A percentile compares a stretch with the other conserved stretches of the same genome.
phyloP scores from a whole-genome alignment of 768 basidiomycete species.

The Leccinum variicolor region DNA sequence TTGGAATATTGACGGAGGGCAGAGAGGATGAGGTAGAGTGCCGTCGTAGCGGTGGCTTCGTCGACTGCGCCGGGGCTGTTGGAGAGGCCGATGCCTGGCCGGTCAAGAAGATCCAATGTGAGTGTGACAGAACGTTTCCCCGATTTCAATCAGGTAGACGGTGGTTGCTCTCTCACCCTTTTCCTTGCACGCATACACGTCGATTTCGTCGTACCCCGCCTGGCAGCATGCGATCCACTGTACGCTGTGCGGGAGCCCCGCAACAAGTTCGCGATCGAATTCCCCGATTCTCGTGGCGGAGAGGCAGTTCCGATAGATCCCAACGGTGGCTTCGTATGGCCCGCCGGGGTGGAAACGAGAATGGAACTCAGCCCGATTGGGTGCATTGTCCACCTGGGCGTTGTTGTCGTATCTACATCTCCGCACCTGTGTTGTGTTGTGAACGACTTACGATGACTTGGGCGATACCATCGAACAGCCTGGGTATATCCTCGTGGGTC shows the following conservation, averaged over 20 bases:
- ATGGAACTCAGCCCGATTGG: constrained; percentile 44
- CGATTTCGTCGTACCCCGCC: constrained; percentile 84
- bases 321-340: constrained; percentile 47
- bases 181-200: constrained; percentile 67
- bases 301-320: constrained; percentile 47
- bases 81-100: constrained; percentile 33
- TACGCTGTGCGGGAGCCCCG: constrained; percentile 56
- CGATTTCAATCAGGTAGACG: too few relatives aligned
- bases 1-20: constrained; percentile 69
- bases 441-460: constrained; percentile 65
- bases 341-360: constrained; percentile 40
- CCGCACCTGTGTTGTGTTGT: not conserved
- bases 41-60: constrained; percentile 87
- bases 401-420: too few relatives aligned
- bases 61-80: constrained; percentile 90
- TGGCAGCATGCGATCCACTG: constrained; percentile 88
- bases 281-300: constrained; percentile 43
- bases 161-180: constrained; percentile 67
- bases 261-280: constrained; percentile 52
- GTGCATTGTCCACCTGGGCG: constrained; percentile 37
- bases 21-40: constrained; percentile 78
- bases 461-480: constrained; percentile 60
- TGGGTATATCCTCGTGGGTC: constrained; percentile 68
- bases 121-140: too few relatives aligned
- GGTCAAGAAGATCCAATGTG: too few relatives aligned